Base-by-base conservation (phyloP, 305 asterid genomes). In the Fraxinus ornus region DNA sequence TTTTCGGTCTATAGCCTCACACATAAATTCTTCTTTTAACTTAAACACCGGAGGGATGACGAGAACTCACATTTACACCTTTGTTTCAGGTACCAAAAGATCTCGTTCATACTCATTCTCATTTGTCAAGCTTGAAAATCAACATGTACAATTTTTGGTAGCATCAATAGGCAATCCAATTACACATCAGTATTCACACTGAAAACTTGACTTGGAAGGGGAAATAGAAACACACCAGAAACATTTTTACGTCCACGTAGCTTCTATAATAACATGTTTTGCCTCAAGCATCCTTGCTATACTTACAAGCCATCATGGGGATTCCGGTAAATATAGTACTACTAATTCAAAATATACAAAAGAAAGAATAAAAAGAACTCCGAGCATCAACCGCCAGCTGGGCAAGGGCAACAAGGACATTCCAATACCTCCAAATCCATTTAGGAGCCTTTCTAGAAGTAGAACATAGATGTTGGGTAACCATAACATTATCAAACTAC, bases 251-350 rank as follows among this genome's bases (percentile, higher is more conserved):
- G 83, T 82, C 96, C 97, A 78, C 97, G 98, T n/a, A 95, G 71
- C 70, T 84, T 86, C 76, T 93, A 97, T 75, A 95, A 78, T 32
- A 73, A 93, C 97, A 36, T 44, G 83, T 86, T 90, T 95, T 17
- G 97, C 97, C 86, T 94, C 97, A 74, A 85, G 86, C 94, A 92
- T 90, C 87, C 75, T 87, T 2, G 97, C 97, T 85, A 93, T 94
- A 72, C 97, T 90, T 1, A 95, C 97, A 3, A 94, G 94, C 99
- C 98, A 95, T 83, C 99, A 89, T 2, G 99, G 99, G 80, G 99
- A 95, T 84, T 95, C 99, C n/a, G 97, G 97, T 84, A 95, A 85
- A 94, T 76, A 92, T 68, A 91, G 88, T 24, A 90, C 66, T 0
- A 97, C 85, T 83, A 94, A 73, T 3, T 78, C 85, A 75, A 94